phyloP scores from a whole-genome alignment of 176 grass and related monocot species.

The Aegilops bicornis region DNA sequence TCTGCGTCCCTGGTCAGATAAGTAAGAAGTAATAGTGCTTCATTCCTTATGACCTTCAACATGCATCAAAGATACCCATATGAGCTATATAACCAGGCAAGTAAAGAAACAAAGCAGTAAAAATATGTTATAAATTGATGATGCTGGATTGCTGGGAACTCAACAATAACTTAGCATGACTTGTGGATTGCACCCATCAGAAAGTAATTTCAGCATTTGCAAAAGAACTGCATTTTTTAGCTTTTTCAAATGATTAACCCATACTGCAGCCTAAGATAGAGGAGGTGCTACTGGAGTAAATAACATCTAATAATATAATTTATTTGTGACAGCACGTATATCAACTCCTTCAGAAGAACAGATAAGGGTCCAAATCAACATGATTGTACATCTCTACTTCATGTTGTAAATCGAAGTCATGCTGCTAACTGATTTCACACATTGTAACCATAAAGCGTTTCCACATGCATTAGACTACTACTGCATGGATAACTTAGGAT shows the following conservation, averaged over 20 bases:
- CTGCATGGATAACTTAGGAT: background rate
- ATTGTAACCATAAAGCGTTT: background rate
- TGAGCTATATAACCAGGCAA: slow-evolving; percentile 25
- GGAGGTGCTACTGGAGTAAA: background rate
- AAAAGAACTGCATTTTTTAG: background rate
- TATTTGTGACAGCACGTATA: background rate
- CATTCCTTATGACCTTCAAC: slow-evolving; percentile 96
- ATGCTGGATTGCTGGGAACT: background rate
- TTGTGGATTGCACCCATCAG: background rate
- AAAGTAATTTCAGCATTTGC: slow-evolving; percentile 13
- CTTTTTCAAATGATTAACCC: background rate
- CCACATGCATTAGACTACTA: background rate
- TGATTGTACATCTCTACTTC: slow-evolving; percentile 1
- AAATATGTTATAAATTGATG: background rate
- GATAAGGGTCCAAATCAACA: background rate
- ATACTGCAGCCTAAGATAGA: background rate
- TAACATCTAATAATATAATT: background rate
- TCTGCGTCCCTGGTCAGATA: slow-evolving; percentile 95
- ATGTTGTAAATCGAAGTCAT: slow-evolving; percentile 4
- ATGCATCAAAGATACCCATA: slow-evolving; percentile 11
- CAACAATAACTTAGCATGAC: background rate
- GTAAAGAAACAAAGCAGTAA: slow-evolving; percentile 10
- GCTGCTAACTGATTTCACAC: background rate
- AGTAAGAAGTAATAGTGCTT: slow-evolving; percentile 95
- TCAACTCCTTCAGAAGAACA: background rate